Percentiles rank a stretch among this genome's conserved stretches.
phyloP scores from a whole-genome alignment of 352 stramenopile genomes.

The Phytophthora sojae region DNA sequence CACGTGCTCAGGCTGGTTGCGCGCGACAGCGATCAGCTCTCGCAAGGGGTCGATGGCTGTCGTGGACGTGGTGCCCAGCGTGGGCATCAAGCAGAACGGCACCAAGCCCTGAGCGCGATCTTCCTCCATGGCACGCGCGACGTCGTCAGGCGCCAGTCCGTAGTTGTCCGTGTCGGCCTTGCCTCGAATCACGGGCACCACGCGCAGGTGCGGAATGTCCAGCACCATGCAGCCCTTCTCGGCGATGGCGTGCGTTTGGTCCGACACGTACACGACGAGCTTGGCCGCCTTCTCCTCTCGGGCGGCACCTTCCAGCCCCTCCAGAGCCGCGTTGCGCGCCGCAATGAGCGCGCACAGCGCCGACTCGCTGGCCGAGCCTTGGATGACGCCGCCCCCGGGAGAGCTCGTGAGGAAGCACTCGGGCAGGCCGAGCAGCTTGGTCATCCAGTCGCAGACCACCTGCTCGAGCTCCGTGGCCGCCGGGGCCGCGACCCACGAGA shows the following conservation, averaged over 20 bases:
- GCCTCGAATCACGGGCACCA: slow-evolving; percentile 58
- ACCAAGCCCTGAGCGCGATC: slow-evolving; percentile 58
- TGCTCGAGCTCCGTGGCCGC: slow-evolving; percentile 76
- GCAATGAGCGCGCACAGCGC: slow-evolving; percentile 57
- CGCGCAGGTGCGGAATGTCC: slow-evolving; percentile 61
- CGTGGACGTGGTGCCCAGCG: slow-evolving; percentile 69
- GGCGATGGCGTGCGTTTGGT: slow-evolving; percentile 76
- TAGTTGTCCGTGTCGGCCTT: slow-evolving; percentile 61
- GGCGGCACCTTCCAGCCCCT: slow-evolving; percentile 44
- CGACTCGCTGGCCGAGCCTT: slow-evolving; percentile 70
- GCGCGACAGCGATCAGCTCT: slow-evolving; percentile 46
- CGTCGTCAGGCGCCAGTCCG: slow-evolving; percentile 53
- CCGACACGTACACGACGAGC: slow-evolving; percentile 70
- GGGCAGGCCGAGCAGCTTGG: slow-evolving; percentile 60
- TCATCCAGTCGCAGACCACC: slow-evolving; percentile 77
- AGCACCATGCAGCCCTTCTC: slow-evolving; percentile 78
- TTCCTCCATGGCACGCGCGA: slow-evolving; percentile 56
- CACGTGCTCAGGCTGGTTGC: slow-evolving; percentile 46
- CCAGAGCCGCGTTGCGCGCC: slow-evolving; percentile 45
- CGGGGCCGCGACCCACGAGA: slow-evolving; percentile 68
- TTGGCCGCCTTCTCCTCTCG: slow-evolving; percentile 45
- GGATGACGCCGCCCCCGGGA: slow-evolving; percentile 70
- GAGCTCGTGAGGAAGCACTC: slow-evolving; percentile 63
- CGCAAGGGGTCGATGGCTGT: slow-evolving; percentile 64
- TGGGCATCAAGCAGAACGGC: slow-evolving; percentile 71